Base-by-base conservation (phyloP, 192 early-diverging fungal species). In the Coemansia guatemalensis region DNA sequence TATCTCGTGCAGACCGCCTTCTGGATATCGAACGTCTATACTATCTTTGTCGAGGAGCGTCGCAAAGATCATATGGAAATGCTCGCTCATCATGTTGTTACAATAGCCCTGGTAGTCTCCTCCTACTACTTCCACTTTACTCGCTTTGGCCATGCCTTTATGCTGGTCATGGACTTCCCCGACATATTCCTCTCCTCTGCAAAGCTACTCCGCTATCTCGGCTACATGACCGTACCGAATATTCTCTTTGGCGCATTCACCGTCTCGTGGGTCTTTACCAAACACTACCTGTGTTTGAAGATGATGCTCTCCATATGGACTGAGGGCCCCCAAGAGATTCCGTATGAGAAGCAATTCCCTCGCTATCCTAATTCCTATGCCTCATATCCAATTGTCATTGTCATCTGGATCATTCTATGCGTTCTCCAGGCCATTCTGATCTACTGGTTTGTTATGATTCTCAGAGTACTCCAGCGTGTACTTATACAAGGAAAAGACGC, bases 151-250 rank as follows among this genome's bases (percentile, higher is more conserved):
- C 77, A 85, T 53, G 77, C 67, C 0, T 70, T 82, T 55, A 73
- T 85, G 71, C 60, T 78, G 20, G 61, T 80, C 35, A 74, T 87
- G 76, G 85, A 87, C 48, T 73, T 84, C 25, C 80, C 83, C 33
- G 85, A 87, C 64, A 73, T 87, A 25, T 80, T 82, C 18, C 67
- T 87, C 32, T 70, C 78, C 3, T 24, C 68, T 8, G 90, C 92
- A 69, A 94, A 94, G 77, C 84, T 91, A 57, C 71, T 92, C 60
- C 92, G 89, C 68, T 94, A 94, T 65, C 56, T 87, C 27, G 79
- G 79, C 27, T 81, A 82, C 57, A 72, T 77, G 24, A 77, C 78
- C 3, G 53, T 88, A 11, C 92, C 88, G 64, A 86, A 92, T 70
- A 56, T 86, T 11, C 62, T 85, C 18, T 94, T 94, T 80, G 90